A percentile compares a stretch with the other conserved stretches of the same genome.
Conservation (phyloP, 352 stramenopile genomes). For the Phytophthora tubulina region DNA sequence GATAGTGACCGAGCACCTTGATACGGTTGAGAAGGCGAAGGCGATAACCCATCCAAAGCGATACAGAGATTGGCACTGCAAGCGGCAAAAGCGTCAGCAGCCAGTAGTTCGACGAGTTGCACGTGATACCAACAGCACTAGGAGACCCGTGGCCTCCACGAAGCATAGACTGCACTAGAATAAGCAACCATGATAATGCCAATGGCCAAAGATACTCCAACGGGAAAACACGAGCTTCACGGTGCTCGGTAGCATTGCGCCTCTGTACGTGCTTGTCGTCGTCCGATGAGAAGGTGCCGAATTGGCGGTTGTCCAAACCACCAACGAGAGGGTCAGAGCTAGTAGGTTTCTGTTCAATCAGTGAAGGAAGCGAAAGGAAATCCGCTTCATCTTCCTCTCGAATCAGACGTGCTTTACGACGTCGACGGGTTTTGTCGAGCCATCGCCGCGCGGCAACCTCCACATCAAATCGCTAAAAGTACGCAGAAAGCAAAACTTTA, state of each 20-base stretch:
- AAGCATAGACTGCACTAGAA: constrained; percentile 69
- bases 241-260: constrained; percentile 45
- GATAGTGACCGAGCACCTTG: constrained; percentile 58
- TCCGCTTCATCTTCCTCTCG: constrained; percentile 64
- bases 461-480: constrained; percentile 67
- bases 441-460: constrained; percentile 65
- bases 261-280: constrained; percentile 44
- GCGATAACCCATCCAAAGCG: constrained; percentile 50
- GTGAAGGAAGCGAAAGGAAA: constrained; percentile 63
- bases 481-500: background rate
- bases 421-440: constrained; percentile 63
- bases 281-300: constrained; percentile 53
- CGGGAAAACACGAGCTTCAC: constrained; percentile 55
- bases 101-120: constrained; percentile 93
- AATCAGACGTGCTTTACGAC: constrained; percentile 49
- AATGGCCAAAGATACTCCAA: constrained; percentile 60
- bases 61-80: constrained; percentile 60
- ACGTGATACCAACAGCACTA: constrained; percentile 91
- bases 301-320: constrained; percentile 16
- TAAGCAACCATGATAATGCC: constrained; percentile 58
- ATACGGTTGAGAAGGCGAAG: constrained; percentile 68
- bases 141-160: constrained; percentile 69
- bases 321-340: constrained; percentile 34
- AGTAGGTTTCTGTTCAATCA: constrained; percentile 32
- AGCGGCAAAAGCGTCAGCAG: constrained; percentile 88